These are phyloP conservation scores for Coemansia sp. DNA, from an alignment of 192 early-diverging fungal genomes.

Conservation along the genomic window DNA sequence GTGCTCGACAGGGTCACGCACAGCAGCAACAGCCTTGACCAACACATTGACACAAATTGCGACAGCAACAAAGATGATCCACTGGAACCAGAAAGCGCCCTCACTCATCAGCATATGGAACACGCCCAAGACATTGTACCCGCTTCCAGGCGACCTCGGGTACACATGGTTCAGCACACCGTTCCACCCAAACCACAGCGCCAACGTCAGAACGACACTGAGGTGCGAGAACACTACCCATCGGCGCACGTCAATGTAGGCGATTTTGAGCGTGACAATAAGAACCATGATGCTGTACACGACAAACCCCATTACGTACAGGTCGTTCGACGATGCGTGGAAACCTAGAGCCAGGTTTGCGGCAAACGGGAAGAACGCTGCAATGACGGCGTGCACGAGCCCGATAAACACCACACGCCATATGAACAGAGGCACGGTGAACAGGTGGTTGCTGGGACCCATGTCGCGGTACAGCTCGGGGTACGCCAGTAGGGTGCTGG, in stretches of 20 bases:
- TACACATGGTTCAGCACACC: conserved; percentile 61
- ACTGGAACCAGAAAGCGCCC: conserved; percentile 58
- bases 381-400: conserved; percentile 45
- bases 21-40: conserved; percentile 18
- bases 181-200: conserved; percentile 65
- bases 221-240: conserved; percentile 61
- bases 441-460: conserved; percentile 49
- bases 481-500: conserved; percentile 58
- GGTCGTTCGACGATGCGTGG: conserved; percentile 45
- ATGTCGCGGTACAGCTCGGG: conserved; percentile 71
- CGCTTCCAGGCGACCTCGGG: conserved; percentile 44
- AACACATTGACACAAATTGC: conserved; percentile 56
- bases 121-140: conserved; percentile 58
- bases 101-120: conserved; percentile 50
- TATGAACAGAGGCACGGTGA: conserved; percentile 43
- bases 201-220: conserved; percentile 55
- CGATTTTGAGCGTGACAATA: conserved; percentile 68
- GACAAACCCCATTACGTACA: conserved; percentile 57
- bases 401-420: conserved; percentile 55
- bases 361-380: conserved; percentile 41
- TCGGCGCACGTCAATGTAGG: conserved; percentile 66
- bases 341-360: conserved; percentile 21
- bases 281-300: conserved; percentile 63
- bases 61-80: conserved; percentile 56
- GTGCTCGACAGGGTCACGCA: conserved; percentile 36